Percentiles rank a stretch among this genome's conserved stretches.
These are phyloP conservation scores for Coemansia sp. DNA, from an alignment of 192 early-diverging fungal genomes.

Conservation along the genomic window DNA sequence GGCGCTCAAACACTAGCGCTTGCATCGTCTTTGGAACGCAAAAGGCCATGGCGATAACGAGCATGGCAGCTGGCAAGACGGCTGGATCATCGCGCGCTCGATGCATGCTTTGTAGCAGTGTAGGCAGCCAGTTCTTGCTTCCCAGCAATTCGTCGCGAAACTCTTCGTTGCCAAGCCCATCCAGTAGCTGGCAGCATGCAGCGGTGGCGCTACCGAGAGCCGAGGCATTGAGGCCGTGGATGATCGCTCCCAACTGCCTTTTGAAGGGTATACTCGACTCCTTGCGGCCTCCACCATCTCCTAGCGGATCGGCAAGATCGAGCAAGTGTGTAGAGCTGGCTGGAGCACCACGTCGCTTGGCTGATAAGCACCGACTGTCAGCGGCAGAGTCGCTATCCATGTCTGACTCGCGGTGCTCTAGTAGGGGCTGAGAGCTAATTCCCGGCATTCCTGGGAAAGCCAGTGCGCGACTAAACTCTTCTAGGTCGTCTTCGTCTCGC, in stretches of 20 bases:
- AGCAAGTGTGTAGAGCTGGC: background rate
- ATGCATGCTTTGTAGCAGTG: slow-evolving; percentile 30
- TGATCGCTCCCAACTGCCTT: slow-evolving; percentile 17
- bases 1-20: slow-evolving; percentile 43
- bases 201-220: background rate
- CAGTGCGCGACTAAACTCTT: slow-evolving; percentile 17
- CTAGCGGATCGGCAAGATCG: background rate
- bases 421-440: slow-evolving; percentile 6
- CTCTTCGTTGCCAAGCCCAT: slow-evolving; percentile 12
- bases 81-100: slow-evolving; percentile 23
- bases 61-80: slow-evolving; percentile 15
- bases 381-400: background rate
- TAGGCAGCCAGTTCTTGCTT: slow-evolving; percentile 26
- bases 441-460: slow-evolving; percentile 5
- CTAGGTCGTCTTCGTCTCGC: slow-evolving; percentile 24
- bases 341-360: background rate
- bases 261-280: slow-evolving; percentile 24
- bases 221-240: slow-evolving; percentile 15
- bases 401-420: slow-evolving; percentile 5
- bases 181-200: slow-evolving; percentile 23
- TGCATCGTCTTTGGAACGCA: slow-evolving; percentile 29
- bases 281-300: background rate
- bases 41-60: slow-evolving; percentile 32
- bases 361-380: background rate
- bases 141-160: slow-evolving; percentile 38